Evolutionary conservation across 73 alveolate species (phyloP).

Genomic region (Tetrahymena borealis): DNA sequence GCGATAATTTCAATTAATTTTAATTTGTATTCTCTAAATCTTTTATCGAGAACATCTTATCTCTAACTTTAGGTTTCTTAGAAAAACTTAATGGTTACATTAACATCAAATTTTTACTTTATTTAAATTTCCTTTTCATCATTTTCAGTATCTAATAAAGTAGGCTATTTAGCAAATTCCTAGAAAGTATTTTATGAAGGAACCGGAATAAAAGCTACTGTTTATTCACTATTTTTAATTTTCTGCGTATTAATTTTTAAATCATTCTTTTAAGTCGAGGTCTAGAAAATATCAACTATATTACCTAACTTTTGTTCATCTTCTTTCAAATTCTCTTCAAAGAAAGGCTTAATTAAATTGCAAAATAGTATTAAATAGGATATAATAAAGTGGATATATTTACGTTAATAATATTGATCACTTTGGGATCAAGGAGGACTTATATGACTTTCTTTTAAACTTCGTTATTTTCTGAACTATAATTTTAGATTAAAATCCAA

Average conservation of each 20-base stretch:
- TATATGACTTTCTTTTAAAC: not conserved
- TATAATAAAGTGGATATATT: not conserved
- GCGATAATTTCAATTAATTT: not conserved
- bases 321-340: not conserved
- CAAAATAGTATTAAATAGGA: not conserved
- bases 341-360: not conserved
- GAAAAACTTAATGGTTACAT: not conserved
- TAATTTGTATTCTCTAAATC: not conserved
- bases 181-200: too few species aligned
- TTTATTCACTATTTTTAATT: too few species aligned
- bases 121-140: not conserved
- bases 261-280: too few species aligned
- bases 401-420: not conserved
- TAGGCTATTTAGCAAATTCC: not conserved
- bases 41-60: not conserved
- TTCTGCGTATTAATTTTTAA: too few species aligned
- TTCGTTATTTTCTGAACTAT: not conserved
- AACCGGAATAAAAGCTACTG: too few species aligned
- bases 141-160: not conserved
- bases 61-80: not conserved
- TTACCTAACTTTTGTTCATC: too few species aligned
- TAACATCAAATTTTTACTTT: not conserved
- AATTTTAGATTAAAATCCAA: not conserved
- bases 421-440: not conserved
- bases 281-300: too few species aligned